Base-by-base conservation (phyloP, 129 eudicot genomes). In the Flaveria brownii region DNA sequence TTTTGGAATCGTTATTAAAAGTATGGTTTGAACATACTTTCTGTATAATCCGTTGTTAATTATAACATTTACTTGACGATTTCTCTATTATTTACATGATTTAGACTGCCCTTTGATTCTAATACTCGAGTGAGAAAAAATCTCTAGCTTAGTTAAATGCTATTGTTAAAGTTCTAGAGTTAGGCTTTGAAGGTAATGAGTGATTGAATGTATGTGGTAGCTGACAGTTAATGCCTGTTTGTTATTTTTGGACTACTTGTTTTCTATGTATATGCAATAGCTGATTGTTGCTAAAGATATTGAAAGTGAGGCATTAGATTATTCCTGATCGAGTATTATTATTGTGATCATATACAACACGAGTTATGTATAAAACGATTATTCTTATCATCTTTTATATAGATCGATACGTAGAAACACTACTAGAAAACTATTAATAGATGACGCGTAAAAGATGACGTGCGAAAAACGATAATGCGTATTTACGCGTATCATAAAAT, bases 271-370 rank as follows among this genome's bases (percentile, higher is more conserved):
- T 70, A 25, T 45, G 50, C 45, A 93, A 7, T 72, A 86, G 68
- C 57, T 90, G 76, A 88, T 90, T 67, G 91, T 90, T 63, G 80
- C 93, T 30, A 93, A 88, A 86, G 96, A 90, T 78, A 80, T 90
- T 36, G 89, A 88, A 56, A 88, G 89, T 59, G 93, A 90, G 62
- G 91, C 91, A 59, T 68, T 28, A 28, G 33, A 28, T 28, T 28
- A 28, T 28, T 28, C 33, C 33, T 28, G 33, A 28, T 2, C 33
- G 4, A 28, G 33, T 28, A 28, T 28, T 28, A 0, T 28, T 43
- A 8, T 43, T 43, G 49, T 43, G 1, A 45, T 45, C 49, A 45
- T 45, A 45, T 45, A 9, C 9, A 14, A 45, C 49, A 45, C 49
- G 11, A 45, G 9, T 45, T 45, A 45, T 45, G 5, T 18, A 55